Evolutionary conservation across 2,329 filamentous ascomycete species (phyloP).

Genomic region (Grosmannia serpens): DNA sequence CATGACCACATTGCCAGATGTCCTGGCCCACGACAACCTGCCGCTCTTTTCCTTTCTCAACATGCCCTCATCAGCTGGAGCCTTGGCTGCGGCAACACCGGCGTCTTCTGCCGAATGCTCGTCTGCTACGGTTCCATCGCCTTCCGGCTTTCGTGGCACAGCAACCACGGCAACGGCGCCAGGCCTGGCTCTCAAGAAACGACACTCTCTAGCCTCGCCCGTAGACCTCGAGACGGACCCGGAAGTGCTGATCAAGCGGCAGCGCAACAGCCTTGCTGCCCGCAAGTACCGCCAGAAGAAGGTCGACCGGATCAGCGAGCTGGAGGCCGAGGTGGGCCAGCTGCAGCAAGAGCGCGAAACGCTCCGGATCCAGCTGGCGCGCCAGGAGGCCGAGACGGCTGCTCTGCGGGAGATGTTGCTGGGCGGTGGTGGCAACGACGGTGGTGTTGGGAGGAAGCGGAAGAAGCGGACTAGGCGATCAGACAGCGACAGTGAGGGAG

Average conservation of each 20-base stretch:
- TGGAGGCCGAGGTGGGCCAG: conserved; percentile 41
- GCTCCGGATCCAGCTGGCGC: conserved; percentile 41
- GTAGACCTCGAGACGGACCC: conserved; percentile 6
- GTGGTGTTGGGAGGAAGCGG: not conserved
- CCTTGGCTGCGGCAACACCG: not conserved
- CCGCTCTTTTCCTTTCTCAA: not conserved
- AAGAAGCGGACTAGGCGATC: not conserved
- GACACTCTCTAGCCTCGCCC: not conserved
- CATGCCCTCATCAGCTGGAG: not conserved
- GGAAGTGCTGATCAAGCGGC: conserved; percentile 33
- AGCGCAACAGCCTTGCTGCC: conserved; percentile 51
- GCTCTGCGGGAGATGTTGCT: conserved; percentile 35
- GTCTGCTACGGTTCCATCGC: not conserved
- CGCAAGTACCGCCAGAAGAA: conserved; percentile 53
- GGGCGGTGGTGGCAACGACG: not conserved
- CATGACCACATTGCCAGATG: not conserved
- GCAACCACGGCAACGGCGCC: not conserved
- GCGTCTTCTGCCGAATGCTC: not conserved
- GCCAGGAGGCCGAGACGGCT: conserved; percentile 47
- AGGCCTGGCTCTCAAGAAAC: not conserved
- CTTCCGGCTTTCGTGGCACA: too few relatives aligned
- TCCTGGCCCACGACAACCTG: not conserved
- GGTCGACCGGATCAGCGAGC: conserved; percentile 43
- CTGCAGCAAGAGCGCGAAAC: conserved; percentile 45
- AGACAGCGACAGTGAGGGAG: not conserved